Percentiles rank a stretch among this genome's conserved stretches.
Conservation (phyloP, 2,329 filamentous ascomycete species). For the Blastomyces gilchristii region DNA sequence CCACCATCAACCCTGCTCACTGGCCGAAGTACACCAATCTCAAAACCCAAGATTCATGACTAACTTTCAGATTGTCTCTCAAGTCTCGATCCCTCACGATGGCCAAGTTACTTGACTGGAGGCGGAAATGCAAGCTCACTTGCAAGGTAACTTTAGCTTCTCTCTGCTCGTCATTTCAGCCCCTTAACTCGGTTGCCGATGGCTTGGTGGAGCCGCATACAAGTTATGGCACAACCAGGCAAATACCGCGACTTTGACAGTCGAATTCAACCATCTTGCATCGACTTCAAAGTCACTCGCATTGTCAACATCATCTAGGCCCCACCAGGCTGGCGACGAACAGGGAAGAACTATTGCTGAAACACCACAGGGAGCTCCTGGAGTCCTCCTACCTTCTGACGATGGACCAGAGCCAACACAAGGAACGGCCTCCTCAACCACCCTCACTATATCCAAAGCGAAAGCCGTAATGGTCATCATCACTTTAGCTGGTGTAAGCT, state of each 20-base stretch:
- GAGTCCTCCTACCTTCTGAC: background rate
- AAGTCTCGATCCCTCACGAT: no score
- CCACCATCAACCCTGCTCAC: no score
- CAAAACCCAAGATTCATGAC: no score
- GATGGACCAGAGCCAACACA: background rate
- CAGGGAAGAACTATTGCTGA: background rate
- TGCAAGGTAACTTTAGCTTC: background rate
- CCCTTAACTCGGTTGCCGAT: background rate
- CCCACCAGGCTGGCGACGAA: background rate
- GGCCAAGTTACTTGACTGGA: no score
- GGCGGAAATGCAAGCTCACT: no score
- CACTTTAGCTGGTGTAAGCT: constrained; percentile 23
- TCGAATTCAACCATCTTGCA: background rate
- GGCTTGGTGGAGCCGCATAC: background rate
- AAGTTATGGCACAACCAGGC: background rate
- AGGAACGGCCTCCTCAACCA: background rate
- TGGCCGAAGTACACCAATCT: no score
- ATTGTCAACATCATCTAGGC: background rate
- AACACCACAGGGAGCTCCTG: background rate
- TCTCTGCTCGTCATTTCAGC: background rate
- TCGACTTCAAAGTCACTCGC: background rate
- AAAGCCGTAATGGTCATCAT: constrained; percentile 18
- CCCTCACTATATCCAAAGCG: constrained; percentile 10
- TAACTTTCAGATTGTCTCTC: no score
- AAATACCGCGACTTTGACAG: background rate